Evolutionary conservation across 768 basidiomycete genomes (phyloP), one percentile per base, ranked within the genome.

Genomic region (Auriscalpium vulgare): DNA sequence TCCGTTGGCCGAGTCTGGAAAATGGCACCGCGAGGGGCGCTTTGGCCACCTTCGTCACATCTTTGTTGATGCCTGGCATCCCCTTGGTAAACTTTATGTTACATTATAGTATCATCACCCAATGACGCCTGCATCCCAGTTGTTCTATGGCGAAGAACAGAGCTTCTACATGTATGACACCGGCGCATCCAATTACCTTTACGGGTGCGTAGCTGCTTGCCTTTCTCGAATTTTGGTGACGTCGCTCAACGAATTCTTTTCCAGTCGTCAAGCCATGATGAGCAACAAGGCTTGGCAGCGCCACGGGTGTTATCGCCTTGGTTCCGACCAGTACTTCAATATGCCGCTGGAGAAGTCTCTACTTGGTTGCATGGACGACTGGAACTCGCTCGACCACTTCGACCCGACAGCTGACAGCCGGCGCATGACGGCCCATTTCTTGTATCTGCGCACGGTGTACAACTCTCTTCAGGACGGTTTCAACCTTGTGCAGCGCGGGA

Each of bases 351-450:
- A 88, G 54, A 83, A 82, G 63, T 72, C 88, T 2, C 67, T 92
- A 36, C 73, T 92, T 16, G 94, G 92, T 47, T 97, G 94, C 68
- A 64, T 86, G 47, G 91, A 95, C 65, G 84, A 89, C 62, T 94
- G 89, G 91, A 95, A 95, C 68, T 81, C 88, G 2, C 82, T 95
- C 36, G 94, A 97, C 64, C 94, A 97, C 68, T 95, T 95, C 67
- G 94, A 97, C 69, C 91, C 92, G 29, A 95, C 93, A 2, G 73
- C 85, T 11, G 85, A 89, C 64, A 78, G 79, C 40, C 82, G 88
- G 40, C 85, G 91, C 55, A 66, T 91, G 56, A 83, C 91, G 64
- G 67, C 81, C 16, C 89, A 88, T 53, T 85, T 91, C 72, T 68
- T 86, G 55, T 77, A 82, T 63, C 75, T 95, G 38, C 86, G 94